Conservation (phyloP, 129 eudicot genomes). For the Rutidosis leptorrhynchoides region DNA sequence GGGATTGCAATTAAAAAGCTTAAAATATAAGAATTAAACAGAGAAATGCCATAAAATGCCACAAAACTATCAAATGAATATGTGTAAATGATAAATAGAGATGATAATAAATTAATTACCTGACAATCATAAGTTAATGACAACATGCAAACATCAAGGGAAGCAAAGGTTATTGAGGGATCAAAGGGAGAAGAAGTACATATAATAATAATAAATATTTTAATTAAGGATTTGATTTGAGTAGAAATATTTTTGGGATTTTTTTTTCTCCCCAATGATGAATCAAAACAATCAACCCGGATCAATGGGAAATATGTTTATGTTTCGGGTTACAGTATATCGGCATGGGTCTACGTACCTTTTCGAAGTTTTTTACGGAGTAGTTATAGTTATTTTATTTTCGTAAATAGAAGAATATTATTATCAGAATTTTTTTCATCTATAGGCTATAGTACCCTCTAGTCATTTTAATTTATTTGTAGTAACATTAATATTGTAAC, state of each 20-base stretch:
- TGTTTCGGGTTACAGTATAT: constrained; percentile 1
- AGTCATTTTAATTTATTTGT: too few relatives aligned
- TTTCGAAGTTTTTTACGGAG: background rate
- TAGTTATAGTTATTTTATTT: too few relatives aligned
- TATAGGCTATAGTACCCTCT: too few relatives aligned
- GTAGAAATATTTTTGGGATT: constrained; percentile 19
- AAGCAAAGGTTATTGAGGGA: constrained; percentile 3
- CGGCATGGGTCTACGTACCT: constrained; percentile 12
- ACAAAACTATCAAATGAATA: background rate
- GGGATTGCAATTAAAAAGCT: background rate
- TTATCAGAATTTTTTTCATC: too few relatives aligned
- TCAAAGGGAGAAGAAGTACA: constrained; percentile 13
- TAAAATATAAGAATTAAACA: background rate
- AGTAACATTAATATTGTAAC: too few relatives aligned
- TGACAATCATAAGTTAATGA: constrained; percentile 10
- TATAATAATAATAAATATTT: too few relatives aligned
- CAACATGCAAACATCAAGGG: constrained; percentile 8
- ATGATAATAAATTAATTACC: constrained; percentile 11
- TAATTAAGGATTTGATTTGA: constrained; percentile 19
- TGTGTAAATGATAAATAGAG: background rate
- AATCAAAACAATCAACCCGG: constrained; percentile 22
- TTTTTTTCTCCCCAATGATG: constrained; percentile 10
- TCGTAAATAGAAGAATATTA: too few relatives aligned
- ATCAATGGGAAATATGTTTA: constrained; percentile 20
- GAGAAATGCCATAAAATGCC: background rate